Evolutionary conservation across 768 basidiomycete species (phyloP).

Genomic region (Kwoniella sp.): DNA sequence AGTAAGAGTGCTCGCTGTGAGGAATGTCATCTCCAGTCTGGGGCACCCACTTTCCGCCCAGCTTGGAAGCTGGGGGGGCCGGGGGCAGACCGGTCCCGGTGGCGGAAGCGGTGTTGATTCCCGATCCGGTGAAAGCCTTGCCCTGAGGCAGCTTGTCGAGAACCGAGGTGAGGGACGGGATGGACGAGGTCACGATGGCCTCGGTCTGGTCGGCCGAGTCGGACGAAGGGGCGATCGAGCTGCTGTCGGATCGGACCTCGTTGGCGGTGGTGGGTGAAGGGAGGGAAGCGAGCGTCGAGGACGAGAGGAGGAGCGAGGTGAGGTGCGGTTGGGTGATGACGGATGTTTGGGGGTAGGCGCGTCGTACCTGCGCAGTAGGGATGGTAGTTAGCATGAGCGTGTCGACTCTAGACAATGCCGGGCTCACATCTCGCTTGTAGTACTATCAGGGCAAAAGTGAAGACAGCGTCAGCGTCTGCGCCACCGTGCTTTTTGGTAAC

Average conservation of each 20-base stretch:
- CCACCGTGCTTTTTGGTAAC: too few species aligned
- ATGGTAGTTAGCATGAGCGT: not conserved
- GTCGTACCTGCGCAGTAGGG: constrained; percentile 53
- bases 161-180: constrained; percentile 54
- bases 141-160: constrained; percentile 50
- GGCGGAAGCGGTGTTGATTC: constrained; percentile 64
- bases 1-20: constrained; percentile 74
- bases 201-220: constrained; percentile 10
- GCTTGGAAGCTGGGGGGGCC: constrained; percentile 55
- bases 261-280: constrained; percentile 56
- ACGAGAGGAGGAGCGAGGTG: constrained; percentile 73
- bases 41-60: constrained; percentile 68
- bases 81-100: constrained; percentile 72
- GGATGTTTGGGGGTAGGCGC: constrained; percentile 86
- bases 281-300: constrained; percentile 54
- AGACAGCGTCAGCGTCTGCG: not conserved
- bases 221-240: constrained; percentile 23
- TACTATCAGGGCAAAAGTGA: constrained; percentile 53
- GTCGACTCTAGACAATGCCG: too few species aligned
- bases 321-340: constrained; percentile 80
- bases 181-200: constrained; percentile 30
- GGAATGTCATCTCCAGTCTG: constrained; percentile 70
- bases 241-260: constrained; percentile 17
- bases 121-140: constrained; percentile 63
- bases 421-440: constrained; percentile 83